phyloP scores from a whole-genome alignment of 2,329 filamentous ascomycete species.

The Aspergillus aculeatinus region DNA sequence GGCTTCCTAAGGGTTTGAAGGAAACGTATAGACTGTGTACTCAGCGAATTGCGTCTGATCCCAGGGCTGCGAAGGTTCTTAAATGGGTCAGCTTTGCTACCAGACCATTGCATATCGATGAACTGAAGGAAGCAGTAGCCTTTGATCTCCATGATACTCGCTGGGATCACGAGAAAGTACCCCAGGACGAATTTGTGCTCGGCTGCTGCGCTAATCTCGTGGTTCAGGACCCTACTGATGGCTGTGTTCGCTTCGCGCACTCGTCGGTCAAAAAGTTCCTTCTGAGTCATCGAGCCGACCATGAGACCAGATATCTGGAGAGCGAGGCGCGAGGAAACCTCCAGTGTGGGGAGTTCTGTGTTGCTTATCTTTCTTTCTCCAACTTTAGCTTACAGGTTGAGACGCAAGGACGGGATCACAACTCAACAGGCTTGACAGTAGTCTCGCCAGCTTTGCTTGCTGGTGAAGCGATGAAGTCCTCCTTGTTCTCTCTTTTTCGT shows the following conservation, averaged over 20 bases:
- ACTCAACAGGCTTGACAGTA: background rate
- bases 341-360: conserved; percentile 22
- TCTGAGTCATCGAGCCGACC: conserved; percentile 7
- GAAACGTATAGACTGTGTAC: conserved; percentile 1
- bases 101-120: background rate
- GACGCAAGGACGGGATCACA: conserved; percentile 2
- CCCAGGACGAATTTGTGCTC: conserved; percentile 17
- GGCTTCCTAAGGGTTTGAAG: background rate
- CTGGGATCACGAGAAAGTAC: conserved; percentile 19
- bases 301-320: conserved; percentile 1
- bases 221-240: conserved; percentile 17
- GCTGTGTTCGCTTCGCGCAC: conserved; percentile 23
- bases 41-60: background rate
- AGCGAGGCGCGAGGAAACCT: conserved; percentile 9
- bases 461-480: background rate
- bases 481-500: background rate
- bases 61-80: background rate
- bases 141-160: conserved; percentile 10
- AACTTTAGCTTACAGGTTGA: conserved; percentile 19
- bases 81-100: background rate
- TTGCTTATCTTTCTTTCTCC: conserved; percentile 23
- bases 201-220: conserved; percentile 25
- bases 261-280: conserved; percentile 22
- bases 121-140: conserved; percentile 5
- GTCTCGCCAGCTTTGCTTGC: background rate